Conservation (phyloP, 2,329 filamentous ascomycete genomes). For the Incumbomyces lentus region DNA sequence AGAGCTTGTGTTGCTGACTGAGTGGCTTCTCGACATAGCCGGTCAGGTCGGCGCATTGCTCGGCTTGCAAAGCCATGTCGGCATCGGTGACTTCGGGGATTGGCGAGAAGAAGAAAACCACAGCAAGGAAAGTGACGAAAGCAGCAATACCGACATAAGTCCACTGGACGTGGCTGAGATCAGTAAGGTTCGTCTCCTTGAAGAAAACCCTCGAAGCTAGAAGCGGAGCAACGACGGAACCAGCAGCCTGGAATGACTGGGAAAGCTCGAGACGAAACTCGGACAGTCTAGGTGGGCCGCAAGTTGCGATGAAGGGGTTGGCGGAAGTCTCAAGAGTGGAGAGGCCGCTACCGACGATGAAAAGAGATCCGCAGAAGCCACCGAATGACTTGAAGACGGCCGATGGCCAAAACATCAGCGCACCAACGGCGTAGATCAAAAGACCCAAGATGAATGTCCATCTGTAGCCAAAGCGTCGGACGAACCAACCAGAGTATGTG, state of each 20-base stretch:
- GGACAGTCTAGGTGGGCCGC: slow-evolving; percentile 63
- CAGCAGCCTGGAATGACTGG: slow-evolving; percentile 68
- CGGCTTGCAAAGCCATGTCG: slow-evolving; percentile 53
- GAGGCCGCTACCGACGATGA: slow-evolving; percentile 64
- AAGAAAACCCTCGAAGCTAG: slow-evolving; percentile 58
- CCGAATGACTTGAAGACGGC: slow-evolving; percentile 62
- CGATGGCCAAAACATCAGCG: slow-evolving; percentile 76
- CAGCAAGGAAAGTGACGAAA: slow-evolving; percentile 58
- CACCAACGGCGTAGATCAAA: slow-evolving; percentile 58
- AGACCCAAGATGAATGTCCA: slow-evolving; percentile 69
- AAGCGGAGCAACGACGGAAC: slow-evolving; percentile 62
- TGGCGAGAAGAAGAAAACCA: slow-evolving; percentile 55
- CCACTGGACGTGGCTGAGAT: slow-evolving; percentile 62
- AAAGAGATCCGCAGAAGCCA: slow-evolving; percentile 58
- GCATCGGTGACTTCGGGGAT: slow-evolving; percentile 64
- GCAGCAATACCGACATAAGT: slow-evolving; percentile 69
- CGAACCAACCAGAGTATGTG: slow-evolving; percentile 47
- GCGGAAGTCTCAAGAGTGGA: slow-evolving; percentile 67
- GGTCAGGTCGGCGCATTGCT: slow-evolving; percentile 29
- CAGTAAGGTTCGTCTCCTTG: slow-evolving; percentile 48
- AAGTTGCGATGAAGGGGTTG: slow-evolving; percentile 66
- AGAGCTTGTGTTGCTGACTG: slow-evolving; percentile 61
- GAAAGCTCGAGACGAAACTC: slow-evolving; percentile 71
- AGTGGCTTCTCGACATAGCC: slow-evolving; percentile 49
- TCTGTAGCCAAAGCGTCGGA: slow-evolving; percentile 60